Evolutionary conservation across 495 filamentous ascomycete genomes (phyloP).

Genomic region (Talaromyces stipitatus): DNA sequence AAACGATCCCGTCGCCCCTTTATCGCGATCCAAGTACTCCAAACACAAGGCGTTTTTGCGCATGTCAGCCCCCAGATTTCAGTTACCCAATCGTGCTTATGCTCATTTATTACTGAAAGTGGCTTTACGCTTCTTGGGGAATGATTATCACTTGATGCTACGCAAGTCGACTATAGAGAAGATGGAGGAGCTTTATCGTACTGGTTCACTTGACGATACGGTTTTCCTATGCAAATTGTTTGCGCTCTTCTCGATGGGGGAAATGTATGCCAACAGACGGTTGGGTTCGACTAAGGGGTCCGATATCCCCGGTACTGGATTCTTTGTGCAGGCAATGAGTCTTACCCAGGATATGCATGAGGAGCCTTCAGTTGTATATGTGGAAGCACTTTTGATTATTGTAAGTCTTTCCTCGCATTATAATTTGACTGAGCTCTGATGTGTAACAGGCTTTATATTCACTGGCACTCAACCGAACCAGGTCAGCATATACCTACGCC

Average conservation of each 20-base stretch:
- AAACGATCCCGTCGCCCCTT: constrained; percentile 1
- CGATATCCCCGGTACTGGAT: constrained; percentile 12
- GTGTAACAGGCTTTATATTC: constrained; percentile 10
- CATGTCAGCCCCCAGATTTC: neutral
- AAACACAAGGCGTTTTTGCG: neutral
- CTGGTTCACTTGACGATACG: neutral
- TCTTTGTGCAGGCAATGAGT: constrained; percentile 25
- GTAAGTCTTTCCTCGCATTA: neutral
- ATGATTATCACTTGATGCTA: constrained; percentile 11
- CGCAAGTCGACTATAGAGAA: constrained; percentile 7
- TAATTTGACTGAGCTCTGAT: neutral
- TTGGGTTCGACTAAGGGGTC: constrained; percentile 6
- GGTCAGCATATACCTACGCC: constrained; percentile 15
- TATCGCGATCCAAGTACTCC: constrained; percentile 5
- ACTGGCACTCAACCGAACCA: constrained; percentile 9
- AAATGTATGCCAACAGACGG: constrained; percentile 12
- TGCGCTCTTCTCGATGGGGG: constrained; percentile 9
- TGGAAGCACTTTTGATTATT: constrained; percentile 6
- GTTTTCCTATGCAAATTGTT: constrained; percentile 10
- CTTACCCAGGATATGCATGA: constrained; percentile 8
- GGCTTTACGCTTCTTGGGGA: constrained; percentile 10
- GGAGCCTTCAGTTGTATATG: constrained; percentile 3
- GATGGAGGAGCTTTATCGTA: constrained; percentile 4
- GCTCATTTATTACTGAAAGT: constrained; percentile 9
- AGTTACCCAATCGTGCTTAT: constrained; percentile 9